Base-by-base conservation (phyloP, 1,284 basidiomycete genomes). In the Ganoderma leucocontextum region DNA sequence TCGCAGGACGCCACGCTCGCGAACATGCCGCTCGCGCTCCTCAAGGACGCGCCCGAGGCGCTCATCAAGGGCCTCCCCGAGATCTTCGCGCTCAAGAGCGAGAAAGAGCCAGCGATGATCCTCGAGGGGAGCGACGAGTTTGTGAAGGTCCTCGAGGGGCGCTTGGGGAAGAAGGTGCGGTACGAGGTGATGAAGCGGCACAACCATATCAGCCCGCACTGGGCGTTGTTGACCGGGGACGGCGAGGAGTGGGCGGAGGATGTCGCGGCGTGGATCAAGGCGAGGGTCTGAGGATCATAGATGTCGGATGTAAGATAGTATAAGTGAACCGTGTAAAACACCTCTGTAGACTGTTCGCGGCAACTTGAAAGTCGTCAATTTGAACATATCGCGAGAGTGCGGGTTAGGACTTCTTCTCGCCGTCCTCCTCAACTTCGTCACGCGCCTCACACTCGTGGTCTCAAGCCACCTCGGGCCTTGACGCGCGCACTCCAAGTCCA, bases 161-260 rank as follows among this genome's bases (percentile, higher is more conserved):
- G 76, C 8, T 72, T 77, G 36, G 80, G 71, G 68, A 74, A 66
- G 69, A 67, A 75, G 67, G 65, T 81, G 41, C 59, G 75, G 69
- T 75, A 75, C 13, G 77, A 86, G 22, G 72, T 85, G 4, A 85
- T 83, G n/a, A 75, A 77, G 66, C 85, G 84, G 0, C 89, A 92
- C 69, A 91, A 91, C 75, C 90, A 91, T 72, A 80, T 91, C 65
- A 91, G 89, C 70, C 74, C 84, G 10, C 82, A 83, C 62, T 84
- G 80, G 79, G 82, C 83, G 12, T 74, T 91, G 68, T 76, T 80
- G 3, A 85, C 82, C 0, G 89, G 89, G 2, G 75, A 86, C 72
- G 90, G 87, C 12, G 90, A 91, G 74, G 81, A 84, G 49, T 91
- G 90, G 89, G 89, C 82, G 1, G 80, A 85, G 67, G 82, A 87